Evolutionary conservation across 2,329 filamentous ascomycete genomes (phyloP).

Genomic region (Fusarium anguioides): DNA sequence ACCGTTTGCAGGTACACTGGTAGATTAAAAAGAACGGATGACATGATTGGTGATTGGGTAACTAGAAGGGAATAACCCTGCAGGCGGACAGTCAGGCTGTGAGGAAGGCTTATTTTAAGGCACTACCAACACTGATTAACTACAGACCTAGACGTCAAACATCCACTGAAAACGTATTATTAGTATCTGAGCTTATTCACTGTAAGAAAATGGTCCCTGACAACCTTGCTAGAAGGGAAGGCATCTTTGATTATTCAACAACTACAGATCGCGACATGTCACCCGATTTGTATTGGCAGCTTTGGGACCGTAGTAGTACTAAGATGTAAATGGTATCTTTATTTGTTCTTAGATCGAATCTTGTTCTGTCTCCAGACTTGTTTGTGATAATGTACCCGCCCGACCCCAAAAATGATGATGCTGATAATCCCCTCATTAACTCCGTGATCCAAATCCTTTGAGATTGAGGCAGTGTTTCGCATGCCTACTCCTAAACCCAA

Average conservation of each 20-base stretch:
- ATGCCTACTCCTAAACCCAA: slow-evolving; percentile 3
- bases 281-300: slow-evolving; percentile 25
- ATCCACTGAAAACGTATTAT: background rate
- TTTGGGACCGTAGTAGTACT: background rate
- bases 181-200: background rate
- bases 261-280: slow-evolving; percentile 2
- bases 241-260: background rate
- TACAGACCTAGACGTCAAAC: background rate
- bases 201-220: slow-evolving; percentile 1
- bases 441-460: slow-evolving; percentile 31
- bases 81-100: slow-evolving; percentile 33
- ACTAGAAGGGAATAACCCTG: slow-evolving; percentile 29
- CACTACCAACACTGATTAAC: background rate
- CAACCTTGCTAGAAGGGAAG: background rate
- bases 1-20: slow-evolving; percentile 12
- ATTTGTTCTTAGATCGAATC: slow-evolving; percentile 10
- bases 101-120: slow-evolving; percentile 15
- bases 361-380: slow-evolving; percentile 7
- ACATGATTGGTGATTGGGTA: slow-evolving; percentile 16
- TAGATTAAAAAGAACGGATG: background rate
- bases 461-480: slow-evolving; percentile 38
- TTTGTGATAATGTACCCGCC: slow-evolving; percentile 1
- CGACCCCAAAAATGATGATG: background rate
- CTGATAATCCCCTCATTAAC: slow-evolving; percentile 32
- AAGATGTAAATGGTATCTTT: slow-evolving; percentile 19